Conservation (phyloP, 2,329 filamentous ascomycete species). For the Penicillium occitanis region DNA sequence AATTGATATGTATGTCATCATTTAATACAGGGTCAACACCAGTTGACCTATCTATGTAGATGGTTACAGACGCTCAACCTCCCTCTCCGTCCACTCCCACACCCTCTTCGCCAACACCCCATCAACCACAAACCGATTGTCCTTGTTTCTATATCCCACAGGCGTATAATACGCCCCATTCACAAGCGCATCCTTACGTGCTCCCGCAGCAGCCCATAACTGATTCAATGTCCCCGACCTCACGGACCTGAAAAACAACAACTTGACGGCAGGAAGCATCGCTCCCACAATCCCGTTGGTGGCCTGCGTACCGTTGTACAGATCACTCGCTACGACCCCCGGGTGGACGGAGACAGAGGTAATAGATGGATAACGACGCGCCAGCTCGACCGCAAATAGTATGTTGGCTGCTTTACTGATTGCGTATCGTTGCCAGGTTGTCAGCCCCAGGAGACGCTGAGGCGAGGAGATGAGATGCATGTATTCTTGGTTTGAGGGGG, state of each 20-base stretch:
- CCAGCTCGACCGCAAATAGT: slow-evolving; percentile 48
- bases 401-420: slow-evolving; percentile 55
- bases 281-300: slow-evolving; percentile 28
- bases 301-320: slow-evolving; percentile 38
- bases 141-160: slow-evolving; percentile 35
- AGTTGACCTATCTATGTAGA: too few species aligned
- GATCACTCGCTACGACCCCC: slow-evolving; percentile 44
- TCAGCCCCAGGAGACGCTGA: slow-evolving; percentile 30
- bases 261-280: slow-evolving; percentile 25
- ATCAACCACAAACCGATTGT: slow-evolving; percentile 35
- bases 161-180: slow-evolving; percentile 47
- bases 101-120: slow-evolving; percentile 34
- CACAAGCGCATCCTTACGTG: slow-evolving; percentile 31
- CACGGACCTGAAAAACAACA: slow-evolving; percentile 34
- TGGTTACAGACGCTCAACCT: neutral
- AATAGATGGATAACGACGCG: slow-evolving; percentile 45
- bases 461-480: slow-evolving; percentile 2
- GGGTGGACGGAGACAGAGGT: slow-evolving; percentile 52
- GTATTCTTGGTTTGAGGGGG: slow-evolving; percentile 25
- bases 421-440: slow-evolving; percentile 50
- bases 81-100: slow-evolving; percentile 48
- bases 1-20: too few species aligned
- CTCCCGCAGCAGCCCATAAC: slow-evolving; percentile 43
- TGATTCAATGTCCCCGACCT: slow-evolving; percentile 42
- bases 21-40: too few species aligned